phyloP scores from a whole-genome alignment of 23 red algal genomes.

The Gracilaria gracilis region DNA sequence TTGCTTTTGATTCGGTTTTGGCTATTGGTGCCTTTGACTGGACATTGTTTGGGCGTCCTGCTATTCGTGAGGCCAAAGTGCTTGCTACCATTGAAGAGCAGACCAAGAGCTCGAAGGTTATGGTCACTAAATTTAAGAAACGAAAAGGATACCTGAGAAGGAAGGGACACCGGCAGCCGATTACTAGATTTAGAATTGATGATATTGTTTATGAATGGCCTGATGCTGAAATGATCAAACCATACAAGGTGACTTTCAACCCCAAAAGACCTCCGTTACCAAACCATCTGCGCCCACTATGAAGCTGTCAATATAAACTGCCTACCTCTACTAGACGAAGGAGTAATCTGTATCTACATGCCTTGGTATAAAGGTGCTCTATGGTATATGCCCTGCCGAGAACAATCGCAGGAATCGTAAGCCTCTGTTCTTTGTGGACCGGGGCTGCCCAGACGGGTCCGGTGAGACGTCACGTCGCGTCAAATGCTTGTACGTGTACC shows the following conservation, averaged over 20 bases:
- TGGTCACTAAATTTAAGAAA: constrained; percentile 69
- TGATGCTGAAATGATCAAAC: constrained; percentile 31
- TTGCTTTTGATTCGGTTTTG: constrained; percentile 46
- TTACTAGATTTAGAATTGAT: constrained; percentile 73
- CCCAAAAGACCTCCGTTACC: constrained; percentile 36
- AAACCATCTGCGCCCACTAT: constrained; percentile 28
- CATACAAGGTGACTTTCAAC: constrained; percentile 18
- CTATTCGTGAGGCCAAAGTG: constrained; percentile 48
- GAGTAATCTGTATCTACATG: not conserved
- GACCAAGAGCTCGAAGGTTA: constrained; percentile 45
- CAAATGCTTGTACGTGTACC: not conserved
- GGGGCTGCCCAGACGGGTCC: not conserved
- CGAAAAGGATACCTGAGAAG: constrained; percentile 72
- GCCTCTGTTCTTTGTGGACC: too few species aligned
- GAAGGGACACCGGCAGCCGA: constrained; percentile 77
- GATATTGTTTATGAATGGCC: constrained; percentile 64
- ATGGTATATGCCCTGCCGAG: too few species aligned
- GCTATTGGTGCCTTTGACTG: constrained; percentile 59
- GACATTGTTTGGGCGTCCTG: constrained; percentile 71
- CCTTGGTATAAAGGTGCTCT: not conserved
- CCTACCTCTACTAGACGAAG: not conserved
- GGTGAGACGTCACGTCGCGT: not conserved
- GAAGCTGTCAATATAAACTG: not conserved
- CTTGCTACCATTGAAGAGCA: constrained; percentile 68
- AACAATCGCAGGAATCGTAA: too few species aligned